These are phyloP conservation scores for Sclerotinia minor DNA, from an alignment of 2,329 filamentous ascomycete genomes.

Conservation along the genomic window DNA sequence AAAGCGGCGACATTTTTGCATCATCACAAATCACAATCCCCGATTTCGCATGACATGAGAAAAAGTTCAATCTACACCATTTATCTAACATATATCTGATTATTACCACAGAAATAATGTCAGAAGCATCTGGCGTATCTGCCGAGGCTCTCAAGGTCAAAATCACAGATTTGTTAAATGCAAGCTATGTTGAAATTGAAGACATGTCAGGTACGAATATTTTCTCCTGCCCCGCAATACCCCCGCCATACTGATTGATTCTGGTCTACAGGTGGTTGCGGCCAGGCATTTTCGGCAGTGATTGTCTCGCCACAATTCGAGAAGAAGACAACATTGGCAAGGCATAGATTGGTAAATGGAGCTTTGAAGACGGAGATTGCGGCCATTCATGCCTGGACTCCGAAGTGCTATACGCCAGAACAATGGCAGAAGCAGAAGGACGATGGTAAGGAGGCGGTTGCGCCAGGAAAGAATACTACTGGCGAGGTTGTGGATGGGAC, in stretches of 20 bases:
- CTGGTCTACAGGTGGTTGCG: conserved; percentile 60
- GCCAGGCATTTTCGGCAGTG: conserved; percentile 68
- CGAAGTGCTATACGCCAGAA: conserved; percentile 72
- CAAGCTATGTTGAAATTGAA: conserved; percentile 80
- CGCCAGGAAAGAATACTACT: conserved; percentile 40
- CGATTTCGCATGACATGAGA: conserved; percentile 20
- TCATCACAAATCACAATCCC: conserved; percentile 5
- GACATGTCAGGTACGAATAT: conserved; percentile 78
- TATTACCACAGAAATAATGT: conserved; percentile 45
- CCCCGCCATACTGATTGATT: conserved; percentile 21
- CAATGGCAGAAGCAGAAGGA: conserved; percentile 68
- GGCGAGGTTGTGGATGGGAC: conserved; percentile 40
- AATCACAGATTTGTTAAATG: conserved; percentile 68
- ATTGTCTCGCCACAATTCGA: conserved; percentile 63
- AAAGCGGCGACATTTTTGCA: conserved; percentile 27
- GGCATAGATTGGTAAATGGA: conserved; percentile 68
- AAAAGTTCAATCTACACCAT: conserved; percentile 1
- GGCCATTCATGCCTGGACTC: conserved; percentile 75
- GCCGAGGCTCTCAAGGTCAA: conserved; percentile 68
- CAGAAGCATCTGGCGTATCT: conserved; percentile 64
- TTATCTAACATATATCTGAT: neutral
- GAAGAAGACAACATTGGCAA: conserved; percentile 61
- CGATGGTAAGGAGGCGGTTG: conserved; percentile 34
- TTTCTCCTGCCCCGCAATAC: conserved; percentile 29
- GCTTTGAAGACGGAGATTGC: conserved; percentile 69